Percentiles rank a stretch among this genome's conserved stretches.
These are phyloP conservation scores for Penicillium paradoxum DNA, from an alignment of 495 filamentous ascomycete species.

Conservation along the genomic window DNA sequence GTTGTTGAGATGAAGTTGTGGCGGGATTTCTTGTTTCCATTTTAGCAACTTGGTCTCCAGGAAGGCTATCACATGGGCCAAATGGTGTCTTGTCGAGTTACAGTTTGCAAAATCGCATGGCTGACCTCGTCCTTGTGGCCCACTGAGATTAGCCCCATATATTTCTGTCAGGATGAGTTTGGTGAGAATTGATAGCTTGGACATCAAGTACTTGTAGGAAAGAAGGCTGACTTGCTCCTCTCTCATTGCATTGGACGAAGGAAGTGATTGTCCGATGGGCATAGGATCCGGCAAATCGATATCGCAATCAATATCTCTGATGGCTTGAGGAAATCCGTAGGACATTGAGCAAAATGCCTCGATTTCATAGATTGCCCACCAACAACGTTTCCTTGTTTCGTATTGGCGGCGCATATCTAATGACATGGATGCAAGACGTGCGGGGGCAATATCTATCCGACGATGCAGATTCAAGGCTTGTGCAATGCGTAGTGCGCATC, in stretches of 20 bases:
- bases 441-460: background rate
- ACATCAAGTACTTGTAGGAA: constrained; percentile 32
- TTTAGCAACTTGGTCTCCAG: constrained; percentile 8
- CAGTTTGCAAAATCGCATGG: background rate
- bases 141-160: constrained; percentile 15
- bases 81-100: background rate
- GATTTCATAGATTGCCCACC: constrained; percentile 41
- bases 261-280: constrained; percentile 13
- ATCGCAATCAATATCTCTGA: constrained; percentile 33
- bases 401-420: constrained; percentile 6
- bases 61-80: background rate
- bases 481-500: constrained; percentile 31
- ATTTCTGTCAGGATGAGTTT: constrained; percentile 21
- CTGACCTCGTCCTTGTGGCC: background rate
- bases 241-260: constrained; percentile 5
- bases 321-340: constrained; percentile 34
- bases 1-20: constrained; percentile 4
- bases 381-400: constrained; percentile 34
- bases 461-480: constrained; percentile 36
- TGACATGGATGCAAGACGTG: background rate
- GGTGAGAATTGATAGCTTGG: constrained; percentile 23
- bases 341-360: constrained; percentile 36
- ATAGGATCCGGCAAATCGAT: constrained; percentile 28
- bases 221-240: constrained; percentile 15
- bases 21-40: constrained; percentile 21